Base-by-base conservation (phyloP, 768 basidiomycete genomes). In the Naganishia randhawae region DNA sequence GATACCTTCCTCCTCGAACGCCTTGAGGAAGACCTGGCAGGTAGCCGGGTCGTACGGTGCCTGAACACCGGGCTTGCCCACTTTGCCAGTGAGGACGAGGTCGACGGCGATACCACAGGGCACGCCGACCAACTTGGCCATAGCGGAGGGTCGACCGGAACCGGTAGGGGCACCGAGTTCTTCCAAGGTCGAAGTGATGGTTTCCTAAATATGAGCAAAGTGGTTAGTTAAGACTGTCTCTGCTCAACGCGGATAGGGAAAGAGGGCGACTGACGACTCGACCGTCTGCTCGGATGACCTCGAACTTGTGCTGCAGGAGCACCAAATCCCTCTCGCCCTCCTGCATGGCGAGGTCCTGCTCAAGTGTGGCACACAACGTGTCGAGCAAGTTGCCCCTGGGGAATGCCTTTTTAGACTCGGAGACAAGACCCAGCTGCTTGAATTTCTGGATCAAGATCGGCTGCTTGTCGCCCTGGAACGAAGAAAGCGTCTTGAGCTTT, bases 271-370 rank as follows among this genome's bases (percentile, higher is more conserved):
- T 41, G 8, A 61, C 88, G 81, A 85, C 82, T 54, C 81, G 84
- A 53, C 95, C 93, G 75, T 97, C 91, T 37, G 85, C 84, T 85
- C 89, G 90, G 77, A 93, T 88, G 41, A 98, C 88, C 73, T 91
- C 82, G 78, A 99, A 98, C 83, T 94, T 95, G 85, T 99, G 95
- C 82, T 97, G 95, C 64, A 99, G 86, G 88, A 98, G 91, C 69
- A 99, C 91, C 69, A 98, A 86, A 80, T 99, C 95, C 13, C 91
- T 88, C 81, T 98, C 93, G 71, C 91, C 91, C 53, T 84, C 81
- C 71, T 88, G 89, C 81, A 95, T 97, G 80, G 87, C 85, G 91
- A 97, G 96, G 78, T 95, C 85, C 69, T 83, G 86, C 83, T 99
- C 94, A 55, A 99, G 85, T 25, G 85, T 87, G 2, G 86, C 90